Evolutionary conservation across 192 early-diverging fungal species (phyloP).

Genomic region (Rhizophagus sp.): DNA sequence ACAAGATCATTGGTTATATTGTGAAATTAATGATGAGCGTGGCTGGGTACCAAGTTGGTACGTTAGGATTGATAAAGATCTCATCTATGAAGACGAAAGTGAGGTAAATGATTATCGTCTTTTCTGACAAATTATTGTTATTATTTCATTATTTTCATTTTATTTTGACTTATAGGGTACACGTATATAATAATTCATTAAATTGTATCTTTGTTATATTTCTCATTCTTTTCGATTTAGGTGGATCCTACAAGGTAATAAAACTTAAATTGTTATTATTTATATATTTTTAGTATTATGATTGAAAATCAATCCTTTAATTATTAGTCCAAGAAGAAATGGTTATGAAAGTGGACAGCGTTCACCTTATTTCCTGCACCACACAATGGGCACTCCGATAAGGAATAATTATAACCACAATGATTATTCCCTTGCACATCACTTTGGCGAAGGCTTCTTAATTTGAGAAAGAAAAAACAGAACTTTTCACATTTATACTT

Average conservation of each 20-base stretch:
- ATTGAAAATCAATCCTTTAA: not conserved
- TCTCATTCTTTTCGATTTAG: not conserved
- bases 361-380: not conserved
- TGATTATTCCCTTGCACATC: not conserved
- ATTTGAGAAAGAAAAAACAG: not conserved
- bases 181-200: not conserved
- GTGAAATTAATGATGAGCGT: constrained; percentile 40
- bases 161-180: constrained; percentile 9
- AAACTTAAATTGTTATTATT: not conserved
- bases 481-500: not conserved
- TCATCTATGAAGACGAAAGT: not conserved
- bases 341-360: not conserved
- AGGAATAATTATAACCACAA: not conserved
- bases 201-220: not conserved
- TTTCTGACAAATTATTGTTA: not conserved
- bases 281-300: not conserved
- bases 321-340: not conserved
- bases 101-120: constrained; percentile 18
- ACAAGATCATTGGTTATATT: constrained; percentile 39
- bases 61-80: constrained; percentile 43
- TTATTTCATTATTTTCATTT: constrained; percentile 1
- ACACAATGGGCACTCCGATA: not conserved
- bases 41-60: constrained; percentile 63
- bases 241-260: constrained; percentile 26
- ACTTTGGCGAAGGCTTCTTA: not conserved